Percentiles rank a stretch among this genome's conserved stretches.
These are phyloP conservation scores for Nakaseomyces kungkrabaensis DNA, from an alignment of 1,139 yeast genomes.

Conservation along the genomic window DNA sequence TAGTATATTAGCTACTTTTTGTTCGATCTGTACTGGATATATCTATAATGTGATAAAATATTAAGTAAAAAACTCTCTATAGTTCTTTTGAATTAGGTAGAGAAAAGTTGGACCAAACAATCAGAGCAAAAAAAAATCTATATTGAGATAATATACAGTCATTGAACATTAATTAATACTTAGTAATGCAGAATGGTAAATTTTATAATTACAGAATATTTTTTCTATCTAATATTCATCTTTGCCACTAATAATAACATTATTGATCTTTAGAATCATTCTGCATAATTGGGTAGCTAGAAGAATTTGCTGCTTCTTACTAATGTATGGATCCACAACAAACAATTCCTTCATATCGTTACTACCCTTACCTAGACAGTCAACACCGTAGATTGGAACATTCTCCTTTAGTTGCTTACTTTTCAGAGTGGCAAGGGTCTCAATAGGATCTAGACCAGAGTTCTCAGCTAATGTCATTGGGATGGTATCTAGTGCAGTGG, in stretches of 20 bases:
- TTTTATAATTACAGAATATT: background rate
- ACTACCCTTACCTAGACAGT: conserved; percentile 80
- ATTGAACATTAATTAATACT: background rate
- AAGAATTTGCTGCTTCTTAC: conserved; percentile 90
- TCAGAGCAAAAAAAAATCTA: background rate
- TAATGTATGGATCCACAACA: conserved; percentile 93
- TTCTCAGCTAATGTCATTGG: conserved; percentile 96
- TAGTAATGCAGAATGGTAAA: background rate
- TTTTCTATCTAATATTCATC: conserved; percentile 46
- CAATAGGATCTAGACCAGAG: conserved; percentile 91
- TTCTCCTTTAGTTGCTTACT: conserved; percentile 73
- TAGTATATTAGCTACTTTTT: background rate
- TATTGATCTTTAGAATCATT: conserved; percentile 94
- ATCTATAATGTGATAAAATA: background rate
- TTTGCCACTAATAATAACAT: conserved; percentile 86
- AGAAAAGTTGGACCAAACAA: no score
- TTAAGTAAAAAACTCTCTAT: no score
- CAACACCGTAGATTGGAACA: conserved; percentile 74
- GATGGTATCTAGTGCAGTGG: conserved; percentile 80
- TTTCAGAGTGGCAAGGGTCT: conserved; percentile 73
- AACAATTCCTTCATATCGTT: conserved; percentile 88
- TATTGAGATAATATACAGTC: background rate
- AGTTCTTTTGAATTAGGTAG: no score
- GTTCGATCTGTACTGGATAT: background rate
- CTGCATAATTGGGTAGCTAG: conserved; percentile 95